These are phyloP conservation scores for Coemansia biformis DNA, from an alignment of 192 early-diverging fungal species.

Conservation along the genomic window DNA sequence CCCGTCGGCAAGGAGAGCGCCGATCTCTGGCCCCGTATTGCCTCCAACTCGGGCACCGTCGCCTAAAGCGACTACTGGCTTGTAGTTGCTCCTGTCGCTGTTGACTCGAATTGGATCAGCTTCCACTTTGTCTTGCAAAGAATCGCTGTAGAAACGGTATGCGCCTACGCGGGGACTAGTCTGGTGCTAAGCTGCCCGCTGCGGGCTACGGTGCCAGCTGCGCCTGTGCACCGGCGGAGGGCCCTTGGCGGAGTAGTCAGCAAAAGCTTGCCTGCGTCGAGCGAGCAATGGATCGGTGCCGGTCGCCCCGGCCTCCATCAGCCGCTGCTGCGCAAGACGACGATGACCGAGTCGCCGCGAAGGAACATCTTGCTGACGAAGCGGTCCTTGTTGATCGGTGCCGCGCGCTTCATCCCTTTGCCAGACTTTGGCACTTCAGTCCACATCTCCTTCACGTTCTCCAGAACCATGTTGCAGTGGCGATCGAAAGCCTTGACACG, in stretches of 20 bases:
- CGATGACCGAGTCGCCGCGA: constrained; percentile 91
- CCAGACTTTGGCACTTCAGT: constrained; percentile 85
- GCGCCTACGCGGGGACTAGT: too few relatives aligned
- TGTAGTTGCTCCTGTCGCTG: constrained; percentile 4
- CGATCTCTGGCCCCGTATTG: constrained; percentile 99
- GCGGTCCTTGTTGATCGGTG: constrained; percentile 95
- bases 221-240: too few relatives aligned
- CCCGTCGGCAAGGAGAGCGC: constrained; percentile 99
- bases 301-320: too few relatives aligned
- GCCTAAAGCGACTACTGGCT: too few relatives aligned
- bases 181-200: too few relatives aligned
- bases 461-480: constrained; percentile 99
- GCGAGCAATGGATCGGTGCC: too few relatives aligned
- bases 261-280: too few relatives aligned
- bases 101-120: constrained; percentile 16
- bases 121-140: constrained; percentile 5
- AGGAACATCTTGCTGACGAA: constrained; percentile 99
- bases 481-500: constrained; percentile 99
- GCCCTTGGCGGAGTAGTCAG: too few relatives aligned
- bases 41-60: constrained; percentile 81
- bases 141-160: neutral
- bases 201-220: too few relatives aligned
- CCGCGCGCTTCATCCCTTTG: constrained; percentile 89
- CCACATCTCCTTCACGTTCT: constrained; percentile 99
- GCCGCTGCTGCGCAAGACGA: constrained; percentile 56